Evolutionary conservation across 2,329 filamentous ascomycete species (phyloP).

Genomic region (Fusarium tanahbumbuense): DNA sequence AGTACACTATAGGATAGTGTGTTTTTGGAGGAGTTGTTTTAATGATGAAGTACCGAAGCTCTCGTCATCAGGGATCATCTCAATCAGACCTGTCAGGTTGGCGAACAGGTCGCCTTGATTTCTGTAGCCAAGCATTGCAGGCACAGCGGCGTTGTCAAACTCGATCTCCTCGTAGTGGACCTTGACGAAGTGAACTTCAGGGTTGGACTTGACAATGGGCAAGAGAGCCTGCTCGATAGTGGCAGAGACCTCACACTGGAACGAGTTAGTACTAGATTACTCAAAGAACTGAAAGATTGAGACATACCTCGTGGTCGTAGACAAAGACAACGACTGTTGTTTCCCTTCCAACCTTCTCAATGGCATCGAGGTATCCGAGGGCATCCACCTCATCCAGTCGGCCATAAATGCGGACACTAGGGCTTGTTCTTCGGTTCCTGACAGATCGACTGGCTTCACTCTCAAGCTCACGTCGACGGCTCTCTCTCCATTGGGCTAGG

Average conservation of each 20-base stretch:
- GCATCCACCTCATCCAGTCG: conserved; percentile 87
- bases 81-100: conserved; percentile 86
- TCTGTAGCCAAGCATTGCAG: conserved; percentile 88
- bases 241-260: conserved; percentile 80
- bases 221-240: conserved; percentile 82
- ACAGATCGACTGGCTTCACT: conserved; percentile 65
- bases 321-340: conserved; percentile 94
- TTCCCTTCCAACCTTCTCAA: conserved; percentile 86
- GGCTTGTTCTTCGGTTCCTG: conserved; percentile 76
- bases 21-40: conserved; percentile 63
- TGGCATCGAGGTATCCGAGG: conserved; percentile 91
- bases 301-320: conserved; percentile 83
- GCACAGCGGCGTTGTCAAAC: conserved; percentile 89
- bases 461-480: conserved; percentile 81
- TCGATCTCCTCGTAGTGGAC: conserved; percentile 92
- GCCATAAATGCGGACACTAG: conserved; percentile 82
- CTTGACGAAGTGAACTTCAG: conserved; percentile 86
- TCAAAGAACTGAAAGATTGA: not conserved
- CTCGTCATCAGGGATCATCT: conserved; percentile 81
- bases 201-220: conserved; percentile 77
- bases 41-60: conserved; percentile 67
- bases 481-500: conserved; percentile 85
- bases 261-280: conserved; percentile 42
- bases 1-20: conserved; percentile 61
- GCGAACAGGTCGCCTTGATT: conserved; percentile 90